Evolutionary conservation across 1,284 basidiomycete species (phyloP), one percentile per base, ranked within the genome.

Genomic region (Microbotryum scabiosae): DNA sequence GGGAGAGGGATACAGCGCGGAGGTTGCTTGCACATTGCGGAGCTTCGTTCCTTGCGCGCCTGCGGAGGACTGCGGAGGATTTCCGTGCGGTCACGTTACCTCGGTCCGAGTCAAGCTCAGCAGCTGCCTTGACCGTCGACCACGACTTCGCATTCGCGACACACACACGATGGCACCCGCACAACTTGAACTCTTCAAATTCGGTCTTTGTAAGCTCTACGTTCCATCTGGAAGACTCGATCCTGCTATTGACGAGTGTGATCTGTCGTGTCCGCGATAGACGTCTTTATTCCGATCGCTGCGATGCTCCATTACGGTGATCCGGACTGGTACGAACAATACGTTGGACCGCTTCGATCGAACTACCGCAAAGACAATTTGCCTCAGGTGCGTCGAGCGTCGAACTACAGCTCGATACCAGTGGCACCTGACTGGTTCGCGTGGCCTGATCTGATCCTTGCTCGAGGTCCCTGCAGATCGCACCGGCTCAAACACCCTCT

Each of bases 231-330:
- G 12, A 21, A 28, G 8, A 25, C 25, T 10, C 1, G 16, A 25
- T 52, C 20, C 51, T 52, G 25, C 16, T 32, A 9, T 52, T 52
- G 30, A n/a, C 25, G 14, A 12, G 26, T 14, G 28, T 1, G 7
- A 23, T 23, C 20, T 3, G 25, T 23, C 51, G n/a, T 28, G 23
- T 26, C 4, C 41, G n/a, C 1, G 30, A 5, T 59, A 68, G 67
- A 76, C 63, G 71, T 76, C 51, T 76, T 76, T 68, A 71, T 73
- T 51, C 75, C 75, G 2, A 68, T 75, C 14, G 73, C 70, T 5
- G 67, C 74, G 48, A 76, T 76, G 75, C 66, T 76, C 5, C 74
- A 76, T 60, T 75, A 73, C 54, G 75, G 75, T 16, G 70, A 73
- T 53, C 72, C 72, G 2, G 69, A 73, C 6, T 76, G 71, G 71